A percentile compares a stretch with the other conserved stretches of the same genome.
Evolutionary conservation across 2,329 filamentous ascomycete species (phyloP).

Genomic region (Aspergillus alliaceus): DNA sequence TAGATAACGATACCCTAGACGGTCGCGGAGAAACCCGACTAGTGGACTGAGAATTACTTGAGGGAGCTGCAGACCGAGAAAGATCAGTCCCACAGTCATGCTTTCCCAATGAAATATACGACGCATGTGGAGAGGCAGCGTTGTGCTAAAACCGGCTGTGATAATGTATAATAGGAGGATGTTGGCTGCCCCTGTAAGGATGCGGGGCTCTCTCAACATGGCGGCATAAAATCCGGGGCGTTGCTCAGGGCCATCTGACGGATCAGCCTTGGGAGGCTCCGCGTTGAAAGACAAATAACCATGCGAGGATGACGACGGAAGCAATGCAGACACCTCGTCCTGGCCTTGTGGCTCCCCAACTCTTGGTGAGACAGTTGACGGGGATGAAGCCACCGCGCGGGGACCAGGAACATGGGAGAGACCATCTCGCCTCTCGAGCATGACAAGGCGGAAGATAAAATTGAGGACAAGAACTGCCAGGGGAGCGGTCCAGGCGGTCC

Average conservation of each 20-base stretch:
- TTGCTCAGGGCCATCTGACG: neutral
- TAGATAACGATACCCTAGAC: constrained; percentile 12
- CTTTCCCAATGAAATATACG: constrained; percentile 23
- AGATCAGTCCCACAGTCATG: constrained; percentile 17
- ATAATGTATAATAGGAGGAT: constrained; percentile 11
- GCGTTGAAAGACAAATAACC: too few relatives aligned
- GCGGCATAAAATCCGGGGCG: constrained; percentile 13
- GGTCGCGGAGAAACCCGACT: constrained; percentile 18
- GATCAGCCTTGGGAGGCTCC: too few relatives aligned
- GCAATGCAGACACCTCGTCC: too few relatives aligned
- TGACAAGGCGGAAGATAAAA: constrained; percentile 24
- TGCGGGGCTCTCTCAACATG: constrained; percentile 12
- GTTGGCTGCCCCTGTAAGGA: constrained; percentile 11
- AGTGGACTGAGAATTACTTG: constrained; percentile 14
- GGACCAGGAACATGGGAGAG: neutral
- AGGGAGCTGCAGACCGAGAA: constrained; percentile 18
- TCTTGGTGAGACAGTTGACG: too few relatives aligned
- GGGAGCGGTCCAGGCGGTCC: constrained; percentile 20
- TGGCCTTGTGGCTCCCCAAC: too few relatives aligned
- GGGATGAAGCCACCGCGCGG: too few relatives aligned
- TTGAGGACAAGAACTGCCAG: constrained; percentile 20
- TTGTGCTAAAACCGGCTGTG: constrained; percentile 21
- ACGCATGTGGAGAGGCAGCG: constrained; percentile 24
- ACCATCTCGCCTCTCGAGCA: constrained; percentile 20
- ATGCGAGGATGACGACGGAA: too few relatives aligned